phyloP scores from a whole-genome alignment of 116 monocot species.

The Posidonia oceanica region DNA sequence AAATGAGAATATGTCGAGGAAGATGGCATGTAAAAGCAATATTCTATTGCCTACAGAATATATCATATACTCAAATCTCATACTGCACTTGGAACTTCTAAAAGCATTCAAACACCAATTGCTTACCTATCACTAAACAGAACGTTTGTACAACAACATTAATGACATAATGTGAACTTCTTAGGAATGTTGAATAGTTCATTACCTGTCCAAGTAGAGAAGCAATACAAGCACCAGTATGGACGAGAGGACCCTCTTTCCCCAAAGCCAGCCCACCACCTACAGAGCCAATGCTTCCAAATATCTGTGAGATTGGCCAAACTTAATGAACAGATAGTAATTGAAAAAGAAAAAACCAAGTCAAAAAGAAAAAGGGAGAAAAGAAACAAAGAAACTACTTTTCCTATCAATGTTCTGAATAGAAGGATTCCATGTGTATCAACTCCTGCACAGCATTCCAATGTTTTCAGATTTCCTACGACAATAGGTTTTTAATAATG shows the following conservation, averaged over 20 bases:
- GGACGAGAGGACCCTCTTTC: constrained; percentile 99
- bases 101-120: no score
- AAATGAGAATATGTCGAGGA: no score
- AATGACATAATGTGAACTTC: no score
- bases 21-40: no score
- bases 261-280: constrained; percentile 97
- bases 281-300: constrained; percentile 98
- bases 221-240: constrained; percentile 99
- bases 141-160: no score
- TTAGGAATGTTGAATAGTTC: not conserved
- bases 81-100: no score
- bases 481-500: not conserved
- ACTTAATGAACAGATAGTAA: not conserved
- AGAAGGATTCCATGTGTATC: constrained; percentile 97
- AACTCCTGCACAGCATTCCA: constrained; percentile 53
- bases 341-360: not conserved
- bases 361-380: not conserved
- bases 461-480: not conserved
- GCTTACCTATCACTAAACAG: no score
- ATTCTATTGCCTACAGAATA: no score
- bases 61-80: no score
- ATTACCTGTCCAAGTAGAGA: constrained; percentile 91
- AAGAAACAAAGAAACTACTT: constrained; percentile 27
- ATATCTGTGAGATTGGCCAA: constrained; percentile 35
- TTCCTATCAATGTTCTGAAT: constrained; percentile 93